These are phyloP conservation scores for Arthrobotrys megalospora DNA, from an alignment of 2,329 filamentous ascomycete genomes.

Conservation along the genomic window DNA sequence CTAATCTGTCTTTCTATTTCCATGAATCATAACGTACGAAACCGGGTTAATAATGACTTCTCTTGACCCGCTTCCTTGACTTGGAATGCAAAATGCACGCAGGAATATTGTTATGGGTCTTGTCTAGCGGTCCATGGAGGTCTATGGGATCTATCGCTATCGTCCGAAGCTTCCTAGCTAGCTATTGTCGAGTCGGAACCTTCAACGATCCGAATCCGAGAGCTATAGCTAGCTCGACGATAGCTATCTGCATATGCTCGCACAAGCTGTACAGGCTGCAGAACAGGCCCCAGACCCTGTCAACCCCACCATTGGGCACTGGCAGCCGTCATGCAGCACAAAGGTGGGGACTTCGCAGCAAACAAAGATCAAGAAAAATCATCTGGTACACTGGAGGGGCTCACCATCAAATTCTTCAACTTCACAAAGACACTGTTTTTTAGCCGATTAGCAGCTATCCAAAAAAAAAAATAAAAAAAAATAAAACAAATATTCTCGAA, in stretches of 20 bases:
- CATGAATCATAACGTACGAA: neutral
- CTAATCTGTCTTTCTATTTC: slow-evolving; percentile 55
- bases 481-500: no score
- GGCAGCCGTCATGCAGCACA: slow-evolving; percentile 26
- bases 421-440: slow-evolving; percentile 81
- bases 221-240: slow-evolving; percentile 25
- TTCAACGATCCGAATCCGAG: slow-evolving; percentile 54
- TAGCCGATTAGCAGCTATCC: slow-evolving; percentile 25
- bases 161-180: neutral
- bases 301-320: slow-evolving; percentile 51
- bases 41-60: slow-evolving; percentile 20
- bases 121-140: neutral
- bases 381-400: slow-evolving; percentile 44
- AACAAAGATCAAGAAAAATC: slow-evolving; percentile 1
- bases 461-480: neutral
- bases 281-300: slow-evolving; percentile 26
- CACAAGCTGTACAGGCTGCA: neutral
- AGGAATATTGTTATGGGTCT: slow-evolving; percentile 37
- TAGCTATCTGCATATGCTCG: slow-evolving; percentile 12
- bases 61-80: slow-evolving; percentile 13
- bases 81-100: slow-evolving; percentile 4
- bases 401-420: slow-evolving; percentile 78
- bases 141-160: slow-evolving; percentile 15
- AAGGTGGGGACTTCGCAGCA: slow-evolving; percentile 21
- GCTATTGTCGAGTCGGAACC: slow-evolving; percentile 41